These are phyloP conservation scores for Colletotrichum nymphaeae DNA, from an alignment of 2,329 filamentous ascomycete genomes.

Conservation along the genomic window DNA sequence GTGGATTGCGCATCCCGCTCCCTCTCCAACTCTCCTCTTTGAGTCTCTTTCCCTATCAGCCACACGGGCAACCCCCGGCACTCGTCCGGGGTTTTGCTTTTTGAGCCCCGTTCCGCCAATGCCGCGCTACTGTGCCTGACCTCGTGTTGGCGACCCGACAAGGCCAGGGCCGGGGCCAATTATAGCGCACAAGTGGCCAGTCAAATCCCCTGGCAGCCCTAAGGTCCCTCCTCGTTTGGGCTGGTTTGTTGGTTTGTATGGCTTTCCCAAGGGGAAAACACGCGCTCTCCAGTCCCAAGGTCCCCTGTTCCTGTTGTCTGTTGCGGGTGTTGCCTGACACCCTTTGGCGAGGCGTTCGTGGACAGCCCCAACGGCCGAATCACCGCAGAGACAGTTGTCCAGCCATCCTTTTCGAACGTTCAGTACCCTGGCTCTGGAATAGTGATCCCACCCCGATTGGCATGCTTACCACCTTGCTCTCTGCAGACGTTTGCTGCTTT, in stretches of 20 bases:
- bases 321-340: slow-evolving; percentile 1
- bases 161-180: slow-evolving; percentile 16
- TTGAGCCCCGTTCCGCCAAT: slow-evolving; percentile 23
- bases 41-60: not conserved
- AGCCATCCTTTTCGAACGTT: slow-evolving; percentile 1
- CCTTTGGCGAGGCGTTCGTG: not conserved
- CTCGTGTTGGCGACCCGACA: slow-evolving; percentile 30
- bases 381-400: slow-evolving; percentile 25
- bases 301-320: not conserved
- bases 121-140: slow-evolving; percentile 32
- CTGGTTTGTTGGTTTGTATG: not conserved
- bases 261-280: not conserved
- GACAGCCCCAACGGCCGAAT: not conserved
- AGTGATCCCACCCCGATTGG: slow-evolving; percentile 8
- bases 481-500: not conserved
- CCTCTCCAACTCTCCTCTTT: not conserved
- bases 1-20: not conserved
- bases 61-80: not conserved
- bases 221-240: not conserved
- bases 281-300: not conserved
- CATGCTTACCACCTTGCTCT: not conserved
- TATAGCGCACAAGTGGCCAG: slow-evolving; percentile 16
- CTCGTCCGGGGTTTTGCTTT: slow-evolving; percentile 18
- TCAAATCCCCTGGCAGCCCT: slow-evolving; percentile 11
- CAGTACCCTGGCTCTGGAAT: not conserved